These are phyloP conservation scores for Sisymbrium irio DNA, from an alignment of 345 rosid species.

Conservation along the genomic window DNA sequence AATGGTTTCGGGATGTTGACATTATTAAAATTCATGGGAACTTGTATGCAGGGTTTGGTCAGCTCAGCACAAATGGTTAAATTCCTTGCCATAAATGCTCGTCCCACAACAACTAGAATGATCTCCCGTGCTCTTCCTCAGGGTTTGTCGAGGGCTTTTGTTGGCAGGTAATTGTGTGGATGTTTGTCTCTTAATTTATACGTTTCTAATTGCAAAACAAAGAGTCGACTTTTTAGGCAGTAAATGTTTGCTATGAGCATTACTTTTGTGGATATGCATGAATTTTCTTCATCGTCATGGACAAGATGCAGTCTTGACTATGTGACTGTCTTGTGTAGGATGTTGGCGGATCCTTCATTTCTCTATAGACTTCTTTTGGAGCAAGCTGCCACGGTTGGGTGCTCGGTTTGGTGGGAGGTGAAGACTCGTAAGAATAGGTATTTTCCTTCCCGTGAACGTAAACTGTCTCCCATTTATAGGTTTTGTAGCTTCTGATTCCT, in stretches of 20 bases:
- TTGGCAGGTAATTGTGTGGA: conserved; percentile 74
- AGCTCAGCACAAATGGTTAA: conserved; percentile 97
- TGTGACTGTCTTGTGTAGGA: conserved; percentile 47
- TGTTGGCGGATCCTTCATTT: conserved; percentile 94
- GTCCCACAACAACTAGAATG: conserved; percentile 82
- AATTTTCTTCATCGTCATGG: neutral
- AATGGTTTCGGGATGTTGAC: conserved; percentile 9
- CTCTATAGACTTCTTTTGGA: conserved; percentile 80
- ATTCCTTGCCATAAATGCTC: conserved; percentile 86
- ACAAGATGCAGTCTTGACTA: conserved; percentile 10
- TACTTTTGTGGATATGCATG: neutral
- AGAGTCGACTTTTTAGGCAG: neutral
- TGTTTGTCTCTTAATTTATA: neutral
- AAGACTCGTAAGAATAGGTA: conserved; percentile 86
- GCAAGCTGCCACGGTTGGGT: conserved; percentile 82
- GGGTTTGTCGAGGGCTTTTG: conserved; percentile 79
- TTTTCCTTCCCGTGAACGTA: conserved; percentile 2
- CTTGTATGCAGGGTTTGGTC: conserved; percentile 77
- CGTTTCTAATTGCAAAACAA: neutral
- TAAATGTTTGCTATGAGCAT: neutral
- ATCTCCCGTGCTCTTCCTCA: conserved; percentile 88
- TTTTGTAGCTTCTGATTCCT: conserved; percentile 12
- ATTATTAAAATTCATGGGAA: conserved; percentile 24
- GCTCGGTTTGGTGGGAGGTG: conserved; percentile 88
- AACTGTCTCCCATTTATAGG: neutral